Evolutionary conservation across 768 basidiomycete species (phyloP), one percentile per base, ranked within the genome.

Genomic region (Panellus pusillus): DNA sequence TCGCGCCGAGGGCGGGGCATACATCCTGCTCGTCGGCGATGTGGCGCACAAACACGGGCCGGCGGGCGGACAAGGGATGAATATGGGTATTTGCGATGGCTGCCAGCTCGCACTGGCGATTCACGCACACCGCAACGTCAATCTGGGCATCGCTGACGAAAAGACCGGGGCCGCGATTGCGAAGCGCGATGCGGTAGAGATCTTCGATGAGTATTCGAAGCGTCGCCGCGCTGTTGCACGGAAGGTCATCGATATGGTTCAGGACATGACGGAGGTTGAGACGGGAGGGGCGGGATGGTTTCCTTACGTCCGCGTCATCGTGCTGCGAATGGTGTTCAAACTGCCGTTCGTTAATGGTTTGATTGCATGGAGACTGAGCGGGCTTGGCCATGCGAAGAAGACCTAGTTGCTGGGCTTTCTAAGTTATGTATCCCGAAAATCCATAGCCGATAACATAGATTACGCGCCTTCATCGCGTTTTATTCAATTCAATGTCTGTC

Each of bases 231-330:
- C 58, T 14, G 65, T 66, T 9, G 75, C 72, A 7, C 44, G 70
- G 47, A 62, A 65, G 38, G 70, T 74, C 36, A 74, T 78, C 50
- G 53, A 54, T 13, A 50, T 71, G 29, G 67, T 70, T 18, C 70
- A 72, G 55, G 29, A 38, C 5, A 43, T 73, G 35, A 42, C 68
- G 17, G 42, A 50, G 9, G 36, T 66, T 13, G 43, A 55, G 35
- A 65, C 67, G 14, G 35, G 43, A 1, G 50, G 47, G 2, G 9
- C 15, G 11, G 46, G 36, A 15, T 60, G 50, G 59, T 43, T 17
- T 1, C n/a, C 14, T 11, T 61, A 36, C 15, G 43, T 52, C 31
- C 47, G 55, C 24, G n/a, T 39, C 29, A 38, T 9, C 9, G 44
- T 29, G 4, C 15, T 61, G 24, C 49, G 60, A 41, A 14, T 47